Evolutionary conservation across 768 basidiomycete species (phyloP).

Genomic region (Exidia glandulosa): DNA sequence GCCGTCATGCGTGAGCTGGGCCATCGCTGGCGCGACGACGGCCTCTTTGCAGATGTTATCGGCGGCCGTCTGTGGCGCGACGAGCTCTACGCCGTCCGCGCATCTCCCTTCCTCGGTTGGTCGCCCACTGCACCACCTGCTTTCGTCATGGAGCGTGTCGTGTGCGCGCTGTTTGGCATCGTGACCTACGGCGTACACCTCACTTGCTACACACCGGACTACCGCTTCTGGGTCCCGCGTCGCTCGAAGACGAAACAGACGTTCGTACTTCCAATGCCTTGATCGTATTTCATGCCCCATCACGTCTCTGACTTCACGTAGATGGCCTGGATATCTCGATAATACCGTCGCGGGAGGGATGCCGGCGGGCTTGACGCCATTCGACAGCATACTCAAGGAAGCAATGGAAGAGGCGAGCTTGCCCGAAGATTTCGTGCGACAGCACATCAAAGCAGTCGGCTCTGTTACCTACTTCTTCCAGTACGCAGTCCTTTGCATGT

Average conservation of each 20-base stretch:
- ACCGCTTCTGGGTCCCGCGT: conserved; percentile 80
- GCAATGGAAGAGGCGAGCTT: conserved; percentile 90
- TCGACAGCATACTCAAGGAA: conserved; percentile 80
- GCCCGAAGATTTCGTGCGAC: conserved; percentile 47
- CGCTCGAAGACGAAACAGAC: conserved; percentile 82
- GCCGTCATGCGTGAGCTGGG: conserved; percentile 53
- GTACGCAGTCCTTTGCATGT: conserved; percentile 12
- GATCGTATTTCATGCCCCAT: too few species aligned
- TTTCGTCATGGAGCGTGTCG: conserved; percentile 82
- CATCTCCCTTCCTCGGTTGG: conserved; percentile 56
- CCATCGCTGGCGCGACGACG: conserved; percentile 63
- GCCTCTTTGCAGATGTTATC: conserved; percentile 51
- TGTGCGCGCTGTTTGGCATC: conserved; percentile 82
- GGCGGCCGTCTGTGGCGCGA: conserved; percentile 73
- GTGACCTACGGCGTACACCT: conserved; percentile 91
- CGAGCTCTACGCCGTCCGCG: conserved; percentile 75
- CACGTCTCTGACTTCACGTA: conserved; percentile 11
- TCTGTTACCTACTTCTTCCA: conserved; percentile 73
- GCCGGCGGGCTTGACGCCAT: conserved; percentile 53
- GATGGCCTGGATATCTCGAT: conserved; percentile 80
- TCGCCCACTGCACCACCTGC: conserved; percentile 42
- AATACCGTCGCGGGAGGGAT: conserved; percentile 92
- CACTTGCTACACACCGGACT: conserved; percentile 55
- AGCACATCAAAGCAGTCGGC: conserved; percentile 50
- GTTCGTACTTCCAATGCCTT: too few species aligned